phyloP scores from a whole-genome alignment of 225 moss, liverwort and hornwort genomes.

The Ulota crispa region DNA sequence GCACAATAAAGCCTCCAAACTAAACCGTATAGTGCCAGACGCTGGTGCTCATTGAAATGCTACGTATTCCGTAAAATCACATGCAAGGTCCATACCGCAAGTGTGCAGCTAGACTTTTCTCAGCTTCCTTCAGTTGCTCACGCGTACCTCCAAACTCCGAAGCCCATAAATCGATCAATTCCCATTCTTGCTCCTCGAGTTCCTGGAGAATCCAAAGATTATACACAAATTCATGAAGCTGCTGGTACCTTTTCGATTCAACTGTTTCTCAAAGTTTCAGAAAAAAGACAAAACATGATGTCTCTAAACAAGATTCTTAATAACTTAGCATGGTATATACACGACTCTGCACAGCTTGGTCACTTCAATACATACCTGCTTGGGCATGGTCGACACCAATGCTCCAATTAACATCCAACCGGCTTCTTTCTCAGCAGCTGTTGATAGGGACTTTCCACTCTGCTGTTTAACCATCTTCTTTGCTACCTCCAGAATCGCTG shows the following conservation, averaged over 20 bases:
- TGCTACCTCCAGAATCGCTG: conserved; percentile 88
- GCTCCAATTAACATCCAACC: conserved; percentile 98
- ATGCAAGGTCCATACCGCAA: conserved; percentile 53
- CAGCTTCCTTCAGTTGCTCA: conserved; percentile 68
- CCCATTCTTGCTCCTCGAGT: conserved; percentile 89
- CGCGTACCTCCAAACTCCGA: conserved; percentile 83
- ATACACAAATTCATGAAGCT: conserved; percentile 16
- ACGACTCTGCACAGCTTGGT: background rate
- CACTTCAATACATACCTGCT: conserved; percentile 56
- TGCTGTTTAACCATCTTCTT: conserved; percentile 81
- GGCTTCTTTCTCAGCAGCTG: conserved; percentile 86
- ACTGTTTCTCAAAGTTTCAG: background rate
- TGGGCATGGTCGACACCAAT: conserved; percentile 86
- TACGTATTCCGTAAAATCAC: background rate
- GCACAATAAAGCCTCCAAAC: background rate
- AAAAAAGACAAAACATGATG: background rate
- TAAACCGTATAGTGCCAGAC: background rate
- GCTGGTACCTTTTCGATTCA: conserved; percentile 2
- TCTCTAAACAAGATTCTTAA: background rate
- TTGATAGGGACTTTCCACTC: conserved; percentile 62
- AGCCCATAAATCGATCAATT: conserved; percentile 82
- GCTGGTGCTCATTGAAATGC: conserved; percentile 7
- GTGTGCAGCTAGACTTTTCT: conserved; percentile 60
- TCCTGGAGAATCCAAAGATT: conserved; percentile 48
- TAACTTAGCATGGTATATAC: background rate